Evolutionary conservation across 2,329 filamentous ascomycete genomes (phyloP), one percentile per base, ranked within the genome.

Genomic region (Paracoccidioides brasiliensis): DNA sequence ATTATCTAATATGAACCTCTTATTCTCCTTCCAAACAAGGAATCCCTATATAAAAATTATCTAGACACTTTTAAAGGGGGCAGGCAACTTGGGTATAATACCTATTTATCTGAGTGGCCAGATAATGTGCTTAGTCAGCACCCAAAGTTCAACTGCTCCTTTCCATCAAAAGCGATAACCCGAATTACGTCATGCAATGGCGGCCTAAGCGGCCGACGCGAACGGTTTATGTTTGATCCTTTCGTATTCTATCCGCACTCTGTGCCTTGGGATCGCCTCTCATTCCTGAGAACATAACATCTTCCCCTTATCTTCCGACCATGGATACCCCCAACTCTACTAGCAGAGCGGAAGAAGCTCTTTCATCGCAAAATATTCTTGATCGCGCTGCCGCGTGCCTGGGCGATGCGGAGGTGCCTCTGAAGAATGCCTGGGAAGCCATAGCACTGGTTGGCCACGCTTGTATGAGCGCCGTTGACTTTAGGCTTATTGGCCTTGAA

Each of bases 361-460:
- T 70, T 5, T 56, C 46, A 12, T 49, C 62, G n/a, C 62, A 65
- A 40, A 61, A 65, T 52, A 61, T 73, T 42, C 56, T 72, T 40
- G 62, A 63, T 6, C 58, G 71, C 35, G 69, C 67, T 4, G 63
- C 63, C 28, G 60, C 58, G 57, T 67, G 69, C 58, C 60, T 73
- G 22, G 60, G 63, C 30, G 63, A 66, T 56, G 61, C 56, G 35
- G 60, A 59, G 30, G 66, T 58, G 51, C 28, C 38, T 5, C 62
- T 76, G 58, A 70, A 70, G 52, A 70, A 69, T 58, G 58, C 85
- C 0, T 88, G 86, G 68, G 90, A 97, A 72, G 88, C 86, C 50
- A 76, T 96, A 58, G 89, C 88, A 14, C 79, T 97, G 30, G 84
- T 94, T 59, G 77, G 84, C 22, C 91, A 98, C 70, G 86, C 88